A percentile compares a stretch with the other conserved stretches of the same genome.
Conservation (phyloP, 495 filamentous ascomycete genomes). For the Lindgomyces ingoldianus region DNA sequence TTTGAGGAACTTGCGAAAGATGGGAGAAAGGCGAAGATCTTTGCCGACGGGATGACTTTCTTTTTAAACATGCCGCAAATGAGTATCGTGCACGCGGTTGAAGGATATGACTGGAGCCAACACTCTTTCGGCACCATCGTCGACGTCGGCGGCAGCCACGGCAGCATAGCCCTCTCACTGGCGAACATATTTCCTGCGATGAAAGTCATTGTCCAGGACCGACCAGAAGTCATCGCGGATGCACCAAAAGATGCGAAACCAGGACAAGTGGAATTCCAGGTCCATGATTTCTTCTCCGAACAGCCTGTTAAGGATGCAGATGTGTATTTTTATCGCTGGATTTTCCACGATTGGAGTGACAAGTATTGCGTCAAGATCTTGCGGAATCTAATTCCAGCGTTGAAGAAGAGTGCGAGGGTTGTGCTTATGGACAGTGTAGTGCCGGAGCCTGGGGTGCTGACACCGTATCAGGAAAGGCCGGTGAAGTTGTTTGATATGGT, state of each 20-base stretch:
- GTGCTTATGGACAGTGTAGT: background rate
- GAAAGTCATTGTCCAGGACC: constrained; percentile 10
- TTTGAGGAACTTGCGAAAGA: background rate
- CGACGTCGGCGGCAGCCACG: constrained; percentile 4
- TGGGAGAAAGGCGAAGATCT: background rate
- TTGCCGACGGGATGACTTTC: constrained; percentile 7
- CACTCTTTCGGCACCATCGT: background rate
- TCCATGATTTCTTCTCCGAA: constrained; percentile 14
- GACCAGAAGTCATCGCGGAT: background rate
- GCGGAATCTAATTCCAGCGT: background rate
- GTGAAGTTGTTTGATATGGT: background rate
- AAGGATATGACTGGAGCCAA: background rate
- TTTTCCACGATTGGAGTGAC: constrained; percentile 6
- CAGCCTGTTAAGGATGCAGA: constrained; percentile 11
- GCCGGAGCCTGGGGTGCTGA: background rate
- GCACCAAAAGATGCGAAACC: background rate
- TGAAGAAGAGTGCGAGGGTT: background rate
- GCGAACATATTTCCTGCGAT: background rate
- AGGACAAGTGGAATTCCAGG: background rate
- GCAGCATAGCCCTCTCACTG: background rate
- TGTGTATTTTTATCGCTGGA: constrained; percentile 14
- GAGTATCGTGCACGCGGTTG: background rate
- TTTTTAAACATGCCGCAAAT: background rate
- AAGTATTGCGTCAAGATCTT: constrained; percentile 12
- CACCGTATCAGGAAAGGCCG: constrained; percentile 1